A percentile compares a stretch with the other conserved stretches of the same genome.
Conservation (phyloP, 2,329 filamentous ascomycete species). For the Monascus ruber region DNA sequence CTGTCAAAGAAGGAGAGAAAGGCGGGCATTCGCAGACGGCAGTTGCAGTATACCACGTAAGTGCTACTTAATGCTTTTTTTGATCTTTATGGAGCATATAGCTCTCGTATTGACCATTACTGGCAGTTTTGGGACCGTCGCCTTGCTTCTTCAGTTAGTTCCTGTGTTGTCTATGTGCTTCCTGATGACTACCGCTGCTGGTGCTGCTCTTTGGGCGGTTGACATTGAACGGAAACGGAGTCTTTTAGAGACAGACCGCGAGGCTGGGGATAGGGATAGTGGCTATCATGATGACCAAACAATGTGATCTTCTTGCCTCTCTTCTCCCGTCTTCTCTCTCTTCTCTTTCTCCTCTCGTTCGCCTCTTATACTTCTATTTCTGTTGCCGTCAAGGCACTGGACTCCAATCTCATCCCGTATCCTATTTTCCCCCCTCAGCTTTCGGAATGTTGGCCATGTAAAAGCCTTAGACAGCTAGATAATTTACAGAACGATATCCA, state of each 20-base stretch:
- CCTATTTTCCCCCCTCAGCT: too few species aligned
- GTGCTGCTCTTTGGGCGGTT: slow-evolving; percentile 76
- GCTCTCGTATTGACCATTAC: background rate
- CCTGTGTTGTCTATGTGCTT: slow-evolving; percentile 92
- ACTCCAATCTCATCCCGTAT: too few species aligned
- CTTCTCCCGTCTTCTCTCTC: too few species aligned
- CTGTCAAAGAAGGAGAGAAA: slow-evolving; percentile 64
- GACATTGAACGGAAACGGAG: slow-evolving; percentile 55
- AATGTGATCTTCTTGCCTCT: background rate
- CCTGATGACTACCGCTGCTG: slow-evolving; percentile 72
- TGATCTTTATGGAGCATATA: background rate
- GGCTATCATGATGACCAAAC: slow-evolving; percentile 28
- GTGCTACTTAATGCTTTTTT: slow-evolving; percentile 6
- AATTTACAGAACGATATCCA: too few species aligned
- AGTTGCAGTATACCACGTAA: slow-evolving; percentile 77
- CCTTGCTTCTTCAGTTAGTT: slow-evolving; percentile 74
- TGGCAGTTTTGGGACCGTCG: slow-evolving; percentile 65
- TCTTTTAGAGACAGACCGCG: slow-evolving; percentile 9
- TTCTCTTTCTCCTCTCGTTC: background rate
- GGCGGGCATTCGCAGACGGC: slow-evolving; percentile 52
- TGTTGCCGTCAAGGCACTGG: too few species aligned
- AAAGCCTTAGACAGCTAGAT: too few species aligned
- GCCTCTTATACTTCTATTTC: too few species aligned
- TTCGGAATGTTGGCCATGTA: too few species aligned
- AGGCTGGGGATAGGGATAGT: slow-evolving; percentile 11